These are phyloP conservation scores for Leccinum imitatum DNA, from an alignment of 768 basidiomycete genomes.

Conservation along the genomic window DNA sequence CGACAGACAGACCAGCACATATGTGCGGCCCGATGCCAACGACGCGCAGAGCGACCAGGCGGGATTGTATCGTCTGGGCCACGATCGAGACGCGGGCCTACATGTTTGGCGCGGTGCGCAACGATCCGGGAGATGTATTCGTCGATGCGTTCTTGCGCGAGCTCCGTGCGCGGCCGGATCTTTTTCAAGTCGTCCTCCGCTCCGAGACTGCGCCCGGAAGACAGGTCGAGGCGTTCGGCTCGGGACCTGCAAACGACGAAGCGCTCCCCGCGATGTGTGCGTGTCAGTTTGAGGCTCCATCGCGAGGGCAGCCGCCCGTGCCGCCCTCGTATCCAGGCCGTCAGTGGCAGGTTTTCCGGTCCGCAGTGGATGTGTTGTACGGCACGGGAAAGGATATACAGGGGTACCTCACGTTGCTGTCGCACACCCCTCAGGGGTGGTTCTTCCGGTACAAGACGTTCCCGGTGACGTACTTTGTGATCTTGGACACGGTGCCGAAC, in stretches of 20 bases:
- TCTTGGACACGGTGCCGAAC: slow-evolving; percentile 15
- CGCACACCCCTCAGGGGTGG: slow-evolving; percentile 1
- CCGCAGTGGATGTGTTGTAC: slow-evolving; percentile 24
- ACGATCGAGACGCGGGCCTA: slow-evolving; percentile 23
- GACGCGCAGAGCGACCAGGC: slow-evolving; percentile 7
- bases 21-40: slow-evolving; percentile 9
- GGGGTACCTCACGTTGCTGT: slow-evolving; percentile 12
- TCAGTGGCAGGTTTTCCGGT: slow-evolving; percentile 15
- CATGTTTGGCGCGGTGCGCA: slow-evolving; percentile 34
- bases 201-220: slow-evolving; percentile 29
- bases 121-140: slow-evolving; percentile 28
- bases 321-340: background rate
- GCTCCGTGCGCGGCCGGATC: slow-evolving; percentile 31
- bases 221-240: slow-evolving; percentile 27
- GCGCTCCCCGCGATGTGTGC: slow-evolving; percentile 11
- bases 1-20: background rate
- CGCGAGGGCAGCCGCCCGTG: background rate
- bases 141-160: slow-evolving; percentile 27
- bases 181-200: slow-evolving; percentile 32
- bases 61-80: slow-evolving; percentile 24
- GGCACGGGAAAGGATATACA: slow-evolving; percentile 4
- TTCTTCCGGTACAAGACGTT: slow-evolving; percentile 34
- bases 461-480: slow-evolving; percentile 34
- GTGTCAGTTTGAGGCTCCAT: slow-evolving; percentile 25
- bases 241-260: slow-evolving; percentile 7